Evolutionary conservation across 345 rosid species (phyloP).

Genomic region (Rhodomyrtus tomentosa): DNA sequence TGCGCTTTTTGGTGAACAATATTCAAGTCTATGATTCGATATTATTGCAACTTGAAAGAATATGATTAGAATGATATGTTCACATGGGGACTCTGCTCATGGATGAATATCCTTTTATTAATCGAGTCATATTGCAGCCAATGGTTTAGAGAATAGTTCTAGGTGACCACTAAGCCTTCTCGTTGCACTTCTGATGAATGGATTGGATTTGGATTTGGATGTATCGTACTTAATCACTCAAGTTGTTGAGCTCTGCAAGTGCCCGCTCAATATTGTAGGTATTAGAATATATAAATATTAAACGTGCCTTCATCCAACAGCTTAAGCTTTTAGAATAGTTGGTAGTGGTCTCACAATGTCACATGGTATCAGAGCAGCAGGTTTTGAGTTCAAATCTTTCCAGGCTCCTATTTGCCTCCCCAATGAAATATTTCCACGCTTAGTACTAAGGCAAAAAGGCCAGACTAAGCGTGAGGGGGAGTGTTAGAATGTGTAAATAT

Average conservation of each 20-base stretch:
- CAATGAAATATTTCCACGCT: no score
- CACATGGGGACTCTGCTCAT: neutral
- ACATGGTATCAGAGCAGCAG: no score
- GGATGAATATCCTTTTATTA: neutral
- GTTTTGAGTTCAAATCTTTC: no score
- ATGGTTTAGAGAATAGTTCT: neutral
- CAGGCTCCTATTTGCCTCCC: no score
- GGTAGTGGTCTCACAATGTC: no score
- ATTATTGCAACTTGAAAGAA: neutral
- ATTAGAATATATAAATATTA: no score
- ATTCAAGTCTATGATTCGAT: neutral
- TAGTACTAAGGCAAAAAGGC: no score
- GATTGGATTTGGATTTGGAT: neutral
- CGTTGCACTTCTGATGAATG: neutral
- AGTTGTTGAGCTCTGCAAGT: neutral
- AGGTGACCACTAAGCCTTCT: neutral
- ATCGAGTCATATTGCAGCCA: neutral
- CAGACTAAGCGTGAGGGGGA: no score
- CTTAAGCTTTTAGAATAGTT: no score
- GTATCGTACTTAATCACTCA: neutral
- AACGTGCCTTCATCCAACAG: no score
- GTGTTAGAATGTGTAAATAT: no score
- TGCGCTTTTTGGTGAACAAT: neutral
- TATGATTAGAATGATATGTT: neutral
- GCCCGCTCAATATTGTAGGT: neutral